Evolutionary conservation across 768 basidiomycete species (phyloP), one percentile per base, ranked within the genome.

Genomic region (Phylloporus sp.): DNA sequence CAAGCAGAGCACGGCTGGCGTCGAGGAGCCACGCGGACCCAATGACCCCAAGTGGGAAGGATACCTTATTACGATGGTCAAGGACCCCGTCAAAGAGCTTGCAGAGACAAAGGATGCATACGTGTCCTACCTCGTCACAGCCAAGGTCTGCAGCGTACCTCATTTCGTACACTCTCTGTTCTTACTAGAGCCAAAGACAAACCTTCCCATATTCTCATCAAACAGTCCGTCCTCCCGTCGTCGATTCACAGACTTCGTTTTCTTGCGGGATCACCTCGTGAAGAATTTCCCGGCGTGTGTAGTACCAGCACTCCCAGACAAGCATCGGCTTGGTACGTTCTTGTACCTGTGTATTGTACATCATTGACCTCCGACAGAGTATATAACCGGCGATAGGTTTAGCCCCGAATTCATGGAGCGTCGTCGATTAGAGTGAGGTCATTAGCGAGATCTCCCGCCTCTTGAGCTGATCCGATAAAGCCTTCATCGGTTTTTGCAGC

Each of bases 91-190:
- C 56, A 97, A 95, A 69, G 95, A 97, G 69, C 80, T 97, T 24
- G 88, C 95, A 53, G 95, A 97, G 61, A 95, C 94, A 28, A 97
- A 97, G 74, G 95, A 99, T 65, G 87, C 91, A 55, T 97, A 92
- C 72, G 92, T 97, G 44, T 95, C 93, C 35, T 99, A 98, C 69
- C 74, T 92, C 26, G 92, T 98, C 34, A 79, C 82, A 29, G 91
- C 91, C 47, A 86, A 88, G 82, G 95, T 95, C 62, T 56, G 78
- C 59, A 6, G 23, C 40, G 13, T 49, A n/a, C 34, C 39, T 34
- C 20, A 7, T 31, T 27, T 39, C 32, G 24, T 53, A 23, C 27
- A 7, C 40, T 43, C 27, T 24, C 31, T 20, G 7, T 45, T n/a
- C 58, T 60, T 31, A 60, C 45, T 29, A 59, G 28, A 49, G 47